Conservation (phyloP, 2,329 filamentous ascomycete genomes). For the Penicillium sp. region DNA sequence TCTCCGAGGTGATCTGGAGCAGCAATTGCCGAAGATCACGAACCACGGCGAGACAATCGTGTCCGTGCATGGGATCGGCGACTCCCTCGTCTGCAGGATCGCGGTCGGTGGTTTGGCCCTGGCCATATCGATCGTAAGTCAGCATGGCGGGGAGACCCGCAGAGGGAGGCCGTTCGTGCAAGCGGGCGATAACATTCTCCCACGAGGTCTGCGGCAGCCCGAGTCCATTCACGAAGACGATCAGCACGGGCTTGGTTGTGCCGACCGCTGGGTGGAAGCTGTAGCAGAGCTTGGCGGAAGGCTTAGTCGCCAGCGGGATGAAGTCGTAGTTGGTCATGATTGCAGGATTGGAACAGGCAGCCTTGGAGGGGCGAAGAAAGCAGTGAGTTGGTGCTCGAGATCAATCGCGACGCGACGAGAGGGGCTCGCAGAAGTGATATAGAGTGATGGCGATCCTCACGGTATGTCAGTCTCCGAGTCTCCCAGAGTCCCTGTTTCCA, state of each 20-base stretch:
- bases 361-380: no score
- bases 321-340: slow-evolving; percentile 16
- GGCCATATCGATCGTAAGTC: slow-evolving; percentile 59
- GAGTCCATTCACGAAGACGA: slow-evolving; percentile 48
- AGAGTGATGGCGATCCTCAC: no score
- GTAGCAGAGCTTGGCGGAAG: slow-evolving; percentile 18
- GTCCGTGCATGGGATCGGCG: slow-evolving; percentile 44
- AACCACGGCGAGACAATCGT: slow-evolving; percentile 48
- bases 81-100: slow-evolving; percentile 42
- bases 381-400: no score
- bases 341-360: no score
- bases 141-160: slow-evolving; percentile 46
- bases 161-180: slow-evolving; percentile 15
- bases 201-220: slow-evolving; percentile 42
- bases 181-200: slow-evolving; percentile 32
- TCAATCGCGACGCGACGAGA: no score
- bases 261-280: slow-evolving; percentile 13
- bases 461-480: no score
- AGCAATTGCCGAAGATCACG: slow-evolving; percentile 49
- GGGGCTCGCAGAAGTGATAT: no score
- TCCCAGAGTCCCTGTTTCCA: no score
- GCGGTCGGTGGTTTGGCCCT: slow-evolving; percentile 50
- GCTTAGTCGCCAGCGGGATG: slow-evolving; percentile 19
- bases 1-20: slow-evolving; percentile 37
- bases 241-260: slow-evolving; percentile 22